phyloP scores from a whole-genome alignment of 768 basidiomycete species.

The Jaapia argillacea region DNA sequence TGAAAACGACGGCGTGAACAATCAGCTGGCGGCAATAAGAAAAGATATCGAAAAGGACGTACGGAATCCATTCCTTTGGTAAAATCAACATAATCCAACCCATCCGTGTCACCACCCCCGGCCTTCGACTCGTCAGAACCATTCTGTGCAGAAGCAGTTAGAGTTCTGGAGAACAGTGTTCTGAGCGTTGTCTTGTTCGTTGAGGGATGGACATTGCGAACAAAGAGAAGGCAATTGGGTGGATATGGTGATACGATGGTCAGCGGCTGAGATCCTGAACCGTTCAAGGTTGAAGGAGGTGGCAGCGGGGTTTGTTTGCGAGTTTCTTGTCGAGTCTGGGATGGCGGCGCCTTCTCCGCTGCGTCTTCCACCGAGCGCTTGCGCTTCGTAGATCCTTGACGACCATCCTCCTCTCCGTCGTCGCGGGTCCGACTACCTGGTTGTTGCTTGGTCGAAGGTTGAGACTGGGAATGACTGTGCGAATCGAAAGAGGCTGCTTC shows the following conservation, averaged over 20 bases:
- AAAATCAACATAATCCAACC: conserved; percentile 73
- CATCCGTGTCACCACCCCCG: conserved; percentile 13
- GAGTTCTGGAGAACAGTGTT: conserved; percentile 38
- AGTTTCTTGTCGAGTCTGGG: not conserved
- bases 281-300: not conserved
- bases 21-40: not conserved
- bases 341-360: not conserved
- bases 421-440: too few relatives aligned
- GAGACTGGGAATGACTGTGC: too few relatives aligned
- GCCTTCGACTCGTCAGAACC: conserved; percentile 1
- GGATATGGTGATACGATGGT: conserved; percentile 38
- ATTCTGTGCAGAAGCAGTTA: conserved; percentile 12
- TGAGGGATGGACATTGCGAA: conserved; percentile 57
- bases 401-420: not conserved
- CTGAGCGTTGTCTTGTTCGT: conserved; percentile 80
- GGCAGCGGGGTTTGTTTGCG: not conserved
- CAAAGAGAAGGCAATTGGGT: conserved; percentile 55
- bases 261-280: not conserved
- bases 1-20: conserved; percentile 15
- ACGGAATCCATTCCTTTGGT: conserved; percentile 70
- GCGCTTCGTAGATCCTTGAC: not conserved
- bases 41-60: too few relatives aligned
- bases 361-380: not conserved
- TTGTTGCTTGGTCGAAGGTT: too few relatives aligned
- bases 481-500: not conserved